A percentile compares a stretch with the other conserved stretches of the same genome.
phyloP scores from a whole-genome alignment of 225 moss, liverwort and hornwort genomes.

The Bryoerythrophyllum caledonicum region DNA sequence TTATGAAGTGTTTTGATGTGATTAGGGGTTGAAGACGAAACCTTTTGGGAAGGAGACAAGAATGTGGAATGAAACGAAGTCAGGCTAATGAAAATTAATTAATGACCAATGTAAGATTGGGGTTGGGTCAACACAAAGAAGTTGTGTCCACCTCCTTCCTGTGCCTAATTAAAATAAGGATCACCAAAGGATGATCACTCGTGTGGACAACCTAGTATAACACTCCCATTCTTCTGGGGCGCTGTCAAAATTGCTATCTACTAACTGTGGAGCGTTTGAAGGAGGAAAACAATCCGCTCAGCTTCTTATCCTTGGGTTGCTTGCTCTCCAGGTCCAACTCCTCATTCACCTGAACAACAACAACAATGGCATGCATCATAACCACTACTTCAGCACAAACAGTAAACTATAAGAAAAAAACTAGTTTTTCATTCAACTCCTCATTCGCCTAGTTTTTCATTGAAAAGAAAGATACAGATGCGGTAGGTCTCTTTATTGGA shows the following conservation, averaged over 20 bases:
- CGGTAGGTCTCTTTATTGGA: too few relatives aligned
- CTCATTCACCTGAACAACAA: conserved; percentile 53
- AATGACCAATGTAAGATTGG: conserved; percentile 16
- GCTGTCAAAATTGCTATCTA: conserved; percentile 49
- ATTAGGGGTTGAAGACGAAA: too few relatives aligned
- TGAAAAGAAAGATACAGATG: too few relatives aligned
- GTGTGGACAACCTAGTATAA: not conserved
- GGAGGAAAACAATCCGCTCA: conserved; percentile 49
- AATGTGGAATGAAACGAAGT: not conserved
- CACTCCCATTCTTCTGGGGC: not conserved
- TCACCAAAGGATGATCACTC: conserved; percentile 8
- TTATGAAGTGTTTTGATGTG: too few relatives aligned
- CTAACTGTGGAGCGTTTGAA: conserved; percentile 55
- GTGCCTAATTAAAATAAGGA: conserved; percentile 15
- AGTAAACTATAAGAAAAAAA: too few relatives aligned
- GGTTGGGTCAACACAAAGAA: conserved; percentile 20
- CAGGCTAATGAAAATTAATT: conserved; percentile 19
- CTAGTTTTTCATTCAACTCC: too few relatives aligned
- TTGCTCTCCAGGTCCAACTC: conserved; percentile 52
- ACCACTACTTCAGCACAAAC: too few relatives aligned
- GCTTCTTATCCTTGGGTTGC: conserved; percentile 56
- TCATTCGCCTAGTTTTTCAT: too few relatives aligned
- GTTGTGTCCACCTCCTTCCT: conserved; percentile 11
- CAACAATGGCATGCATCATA: not conserved
- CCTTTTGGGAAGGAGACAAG: too few relatives aligned